phyloP scores from a whole-genome alignment of 78 protist species.

The slime mould (Dictyostelium discoideum) region DNA sequence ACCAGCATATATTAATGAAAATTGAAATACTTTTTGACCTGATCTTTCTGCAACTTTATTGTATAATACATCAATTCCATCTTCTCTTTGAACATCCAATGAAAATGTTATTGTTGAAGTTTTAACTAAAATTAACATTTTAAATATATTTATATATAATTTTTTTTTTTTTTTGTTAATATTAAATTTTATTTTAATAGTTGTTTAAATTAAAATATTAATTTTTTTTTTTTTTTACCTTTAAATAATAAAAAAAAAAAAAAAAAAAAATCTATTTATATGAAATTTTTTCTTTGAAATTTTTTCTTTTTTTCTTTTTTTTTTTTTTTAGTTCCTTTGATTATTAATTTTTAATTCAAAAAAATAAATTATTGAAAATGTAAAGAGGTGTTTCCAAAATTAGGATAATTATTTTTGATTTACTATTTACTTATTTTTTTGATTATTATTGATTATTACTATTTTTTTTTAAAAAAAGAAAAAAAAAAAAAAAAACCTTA shows the following conservation, averaged over 20 bases:
- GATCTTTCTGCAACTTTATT: slow-evolving; percentile 68
- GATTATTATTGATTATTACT: no score
- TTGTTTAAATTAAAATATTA: not conserved
- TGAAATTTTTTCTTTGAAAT: not conserved
- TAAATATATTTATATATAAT: not conserved
- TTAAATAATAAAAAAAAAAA: no score
- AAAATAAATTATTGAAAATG: not conserved
- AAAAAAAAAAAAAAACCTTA: no score
- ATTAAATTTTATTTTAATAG: not conserved
- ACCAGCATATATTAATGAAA: slow-evolving; percentile 57
- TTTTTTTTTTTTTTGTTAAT: not conserved
- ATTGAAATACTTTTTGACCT: slow-evolving; percentile 45
- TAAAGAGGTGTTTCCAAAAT: no score
- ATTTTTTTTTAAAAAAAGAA: no score
- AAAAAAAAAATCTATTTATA: no score
- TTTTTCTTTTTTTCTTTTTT: no score
- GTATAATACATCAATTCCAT: not conserved
- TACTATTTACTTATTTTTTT: no score
- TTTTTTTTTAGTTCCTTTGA: no score
- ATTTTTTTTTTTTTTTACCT: no score
- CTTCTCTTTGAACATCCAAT: slow-evolving; percentile 33
- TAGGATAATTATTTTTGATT: not conserved
- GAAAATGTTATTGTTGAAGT: slow-evolving; percentile 67
- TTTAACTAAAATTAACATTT: slow-evolving; percentile 64
- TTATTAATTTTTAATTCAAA: not conserved